Evolutionary conservation across 768 basidiomycete species (phyloP), one percentile per base, ranked within the genome.

Genomic region (Thelephora ganbajun): DNA sequence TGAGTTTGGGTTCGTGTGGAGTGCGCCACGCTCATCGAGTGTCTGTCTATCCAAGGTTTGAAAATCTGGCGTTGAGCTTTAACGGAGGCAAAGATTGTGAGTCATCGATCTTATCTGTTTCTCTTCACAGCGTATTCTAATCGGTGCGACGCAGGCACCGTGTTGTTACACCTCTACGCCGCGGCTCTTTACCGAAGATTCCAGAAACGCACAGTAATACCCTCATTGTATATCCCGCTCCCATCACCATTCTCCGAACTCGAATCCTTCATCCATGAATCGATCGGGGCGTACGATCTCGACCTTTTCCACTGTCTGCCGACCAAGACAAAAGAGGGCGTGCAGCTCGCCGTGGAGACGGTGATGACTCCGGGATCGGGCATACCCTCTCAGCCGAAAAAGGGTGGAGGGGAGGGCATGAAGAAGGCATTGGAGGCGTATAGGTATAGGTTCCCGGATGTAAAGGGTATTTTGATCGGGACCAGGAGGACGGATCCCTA

Each of bases 51-150:
- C 41, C 20, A 41, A 87, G 89, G 44, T 71, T 74, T 57, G 76
- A 82, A 33, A 68, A 72, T 48, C 66, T 92, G 3, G 83, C 92
- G 2, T 71, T 99, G 50, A 96, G 92, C 63, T 99, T 97, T 68
- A 99, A 98, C 55, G 96, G 96, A 9, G 96, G 96, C 46, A 99
- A 99, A 63, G 96, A 99, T 60, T 99, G 96, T 94, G 57, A 56
- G 80, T 69, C 19, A 6, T 30, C 35, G 42, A 14, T 43, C 45
- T 5, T 48, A 7, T 34, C 45, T 9, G 47, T 41, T 26, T 23
- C 41, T 23, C 22, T 33, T 22, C 12, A 11, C 6, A 44, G 12
- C 11, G 22, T 39, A 22, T 35, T 33, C 44, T 48, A 33, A 45
- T 49, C 42, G 14, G 1, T 50, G 26, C 46, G n/a, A 34, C 39